Evolutionary conservation across 1,284 basidiomycete species (phyloP).

Genomic region (Ganoderma lucidum): DNA sequence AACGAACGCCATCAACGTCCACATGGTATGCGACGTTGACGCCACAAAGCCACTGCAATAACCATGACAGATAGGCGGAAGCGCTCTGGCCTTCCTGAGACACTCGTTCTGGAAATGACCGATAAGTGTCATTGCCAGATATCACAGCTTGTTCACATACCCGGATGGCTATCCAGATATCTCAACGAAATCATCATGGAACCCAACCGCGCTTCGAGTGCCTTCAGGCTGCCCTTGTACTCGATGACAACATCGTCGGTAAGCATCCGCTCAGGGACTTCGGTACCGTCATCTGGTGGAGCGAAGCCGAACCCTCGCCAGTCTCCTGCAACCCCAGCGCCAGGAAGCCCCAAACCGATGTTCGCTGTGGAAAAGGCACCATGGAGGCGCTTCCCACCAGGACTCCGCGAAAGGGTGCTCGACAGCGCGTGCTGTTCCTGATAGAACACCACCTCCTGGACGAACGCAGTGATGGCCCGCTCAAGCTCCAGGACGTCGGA

Average conservation of each 20-base stretch:
- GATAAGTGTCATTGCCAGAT: background rate
- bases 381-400: slow-evolving; percentile 60
- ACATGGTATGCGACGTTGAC: slow-evolving; percentile 80
- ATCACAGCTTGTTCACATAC: slow-evolving; percentile 22
- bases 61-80: slow-evolving; percentile 60
- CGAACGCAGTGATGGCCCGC: slow-evolving; percentile 75
- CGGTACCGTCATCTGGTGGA: slow-evolving; percentile 55
- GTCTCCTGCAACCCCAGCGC: slow-evolving; percentile 70
- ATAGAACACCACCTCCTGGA: slow-evolving; percentile 71
- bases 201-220: slow-evolving; percentile 49
- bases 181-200: slow-evolving; percentile 29
- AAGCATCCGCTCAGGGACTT: slow-evolving; percentile 58
- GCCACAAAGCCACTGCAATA: slow-evolving; percentile 67
- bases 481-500: slow-evolving; percentile 82
- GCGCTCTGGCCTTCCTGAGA: slow-evolving; percentile 51
- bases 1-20: slow-evolving; percentile 76
- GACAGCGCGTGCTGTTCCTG: slow-evolving; percentile 49
- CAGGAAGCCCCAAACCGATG: slow-evolving; percentile 75
- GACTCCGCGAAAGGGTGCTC: slow-evolving; percentile 41
- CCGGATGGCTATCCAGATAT: slow-evolving; percentile 29
- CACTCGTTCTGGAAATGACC: slow-evolving; percentile 35
- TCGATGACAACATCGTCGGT: slow-evolving; percentile 61
- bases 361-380: slow-evolving; percentile 69
- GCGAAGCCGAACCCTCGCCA: slow-evolving; percentile 86
- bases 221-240: slow-evolving; percentile 53